Evolutionary conservation across 2,329 filamentous ascomycete species (phyloP), one percentile per base, ranked within the genome.

Genomic region (Epichloe sylvatica): DNA sequence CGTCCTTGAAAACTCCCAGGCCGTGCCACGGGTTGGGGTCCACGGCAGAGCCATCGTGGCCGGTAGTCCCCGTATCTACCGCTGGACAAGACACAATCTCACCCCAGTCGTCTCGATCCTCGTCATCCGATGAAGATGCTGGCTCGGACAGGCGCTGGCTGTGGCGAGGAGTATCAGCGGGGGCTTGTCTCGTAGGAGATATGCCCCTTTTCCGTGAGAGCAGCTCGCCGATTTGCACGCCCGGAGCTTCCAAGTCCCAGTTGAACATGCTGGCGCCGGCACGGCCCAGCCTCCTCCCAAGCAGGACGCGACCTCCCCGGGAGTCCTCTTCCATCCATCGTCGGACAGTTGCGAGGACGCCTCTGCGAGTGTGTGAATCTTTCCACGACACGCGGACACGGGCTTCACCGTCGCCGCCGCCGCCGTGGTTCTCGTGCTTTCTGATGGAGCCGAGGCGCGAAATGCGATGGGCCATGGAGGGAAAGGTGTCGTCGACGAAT

Each of bases 301-400:
- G 57, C 23, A 65, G 60, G 6, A 64, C 60, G n/a, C 72, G 71
- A 1, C 77, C 76, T 2, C 74, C 68, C 30, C 78, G 75, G 0
- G 76, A 76, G 55, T 80, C 79, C 56, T 83, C 76, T 55, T 81
- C 77, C 71, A 83, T 80, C 81, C 81, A 84, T 25, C 77, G 71
- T 25, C 75, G 70, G 17, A 84, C 79, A 39, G 78, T 77, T 50
- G 74, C 71, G 51, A 80, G 69, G 1, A 74, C 77, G 8, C 78
- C 72, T 12, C 64, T 62, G 23, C 76, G 76, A 2, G 79, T 64
- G 6, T 70, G 63, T 0, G 79, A 82, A n/a, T 68, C 64, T 4
- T 59, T 54, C 80, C 81, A 84, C 3, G 68, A 66, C n/a, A 81
- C 70, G 8, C 75, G 71, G 17, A 74, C 67, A 59, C 83, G 84